Conservation (phyloP, 306 rosid genomes). For the Dryas octopetala region DNA sequence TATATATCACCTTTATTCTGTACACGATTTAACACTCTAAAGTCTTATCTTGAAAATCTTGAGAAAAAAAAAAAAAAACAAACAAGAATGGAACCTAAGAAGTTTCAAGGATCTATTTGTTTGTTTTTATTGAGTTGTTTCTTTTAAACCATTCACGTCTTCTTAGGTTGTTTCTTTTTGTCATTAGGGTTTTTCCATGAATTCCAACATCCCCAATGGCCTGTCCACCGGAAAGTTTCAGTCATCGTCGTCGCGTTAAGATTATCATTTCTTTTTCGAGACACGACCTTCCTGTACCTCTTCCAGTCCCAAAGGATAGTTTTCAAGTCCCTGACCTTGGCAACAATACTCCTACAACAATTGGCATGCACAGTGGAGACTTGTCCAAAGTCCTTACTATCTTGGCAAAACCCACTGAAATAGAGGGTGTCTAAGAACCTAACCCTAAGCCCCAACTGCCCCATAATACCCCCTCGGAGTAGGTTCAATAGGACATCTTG, state of each 20-base stretch:
- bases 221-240: conserved; percentile 38
- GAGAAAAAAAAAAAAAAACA: not conserved
- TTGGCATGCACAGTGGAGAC: conserved; percentile 76
- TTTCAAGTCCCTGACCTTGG: conserved; percentile 57
- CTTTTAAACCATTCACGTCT: not conserved
- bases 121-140: not conserved
- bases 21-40: not conserved
- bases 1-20: no score
- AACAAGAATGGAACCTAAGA: not conserved
- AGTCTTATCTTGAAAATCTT: not conserved
- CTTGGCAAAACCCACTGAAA: conserved; percentile 84
- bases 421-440: conserved; percentile 66
- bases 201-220: conserved; percentile 37
- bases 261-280: conserved; percentile 21
- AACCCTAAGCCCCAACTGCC: conserved; percentile 47
- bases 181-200: conserved; percentile 45
- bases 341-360: conserved; percentile 68
- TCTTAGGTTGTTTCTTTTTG: not conserved
- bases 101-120: not conserved
- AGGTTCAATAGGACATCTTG: conserved; percentile 65
- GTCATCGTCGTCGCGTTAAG: not conserved
- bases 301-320: conserved; percentile 62
- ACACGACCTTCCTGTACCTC: conserved; percentile 33
- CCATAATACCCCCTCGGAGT: conserved; percentile 34
- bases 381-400: conserved; percentile 52